A percentile compares a stretch with the other conserved stretches of the same genome.
Evolutionary conservation across 805 yeast species (phyloP).

Genomic region (Kazachstania psychrophila): DNA sequence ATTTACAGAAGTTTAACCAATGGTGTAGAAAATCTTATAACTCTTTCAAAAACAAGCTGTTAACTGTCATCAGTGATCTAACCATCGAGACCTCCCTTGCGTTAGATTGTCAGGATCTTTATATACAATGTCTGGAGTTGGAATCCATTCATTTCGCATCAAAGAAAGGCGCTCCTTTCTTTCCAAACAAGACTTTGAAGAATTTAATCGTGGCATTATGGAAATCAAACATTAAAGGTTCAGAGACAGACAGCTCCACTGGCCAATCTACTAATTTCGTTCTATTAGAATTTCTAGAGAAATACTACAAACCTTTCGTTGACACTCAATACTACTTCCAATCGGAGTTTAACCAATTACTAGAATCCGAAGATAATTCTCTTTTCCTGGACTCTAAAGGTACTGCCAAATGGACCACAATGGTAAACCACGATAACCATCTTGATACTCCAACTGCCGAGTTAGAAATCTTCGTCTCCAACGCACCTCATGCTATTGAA

Average conservation of each 20-base stretch:
- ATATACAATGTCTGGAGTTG: constrained; percentile 44
- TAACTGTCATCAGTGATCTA: constrained; percentile 34
- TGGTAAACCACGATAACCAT: constrained; percentile 31
- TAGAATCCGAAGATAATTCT: constrained; percentile 18
- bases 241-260: constrained; percentile 39
- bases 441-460: constrained; percentile 26
- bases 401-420: constrained; percentile 33
- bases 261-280: constrained; percentile 36
- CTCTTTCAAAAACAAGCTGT: constrained; percentile 39
- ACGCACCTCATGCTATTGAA: constrained; percentile 39
- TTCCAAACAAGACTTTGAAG: constrained; percentile 49
- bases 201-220: constrained; percentile 33
- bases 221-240: constrained; percentile 24
- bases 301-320: constrained; percentile 49
- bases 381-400: constrained; percentile 11
- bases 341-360: constrained; percentile 34
- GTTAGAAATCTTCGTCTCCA: constrained; percentile 32
- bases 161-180: constrained; percentile 43
- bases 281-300: constrained; percentile 46
- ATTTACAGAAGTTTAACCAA: constrained; percentile 33
- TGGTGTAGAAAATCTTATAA: constrained; percentile 60
- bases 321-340: constrained; percentile 75
- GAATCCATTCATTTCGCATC: constrained; percentile 51
- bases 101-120: constrained; percentile 46
- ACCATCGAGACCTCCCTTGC: constrained; percentile 38